Evolutionary conservation across 108 stramenopile genomes (phyloP).

Genomic region (Chaetoceros tenuissimus): DNA sequence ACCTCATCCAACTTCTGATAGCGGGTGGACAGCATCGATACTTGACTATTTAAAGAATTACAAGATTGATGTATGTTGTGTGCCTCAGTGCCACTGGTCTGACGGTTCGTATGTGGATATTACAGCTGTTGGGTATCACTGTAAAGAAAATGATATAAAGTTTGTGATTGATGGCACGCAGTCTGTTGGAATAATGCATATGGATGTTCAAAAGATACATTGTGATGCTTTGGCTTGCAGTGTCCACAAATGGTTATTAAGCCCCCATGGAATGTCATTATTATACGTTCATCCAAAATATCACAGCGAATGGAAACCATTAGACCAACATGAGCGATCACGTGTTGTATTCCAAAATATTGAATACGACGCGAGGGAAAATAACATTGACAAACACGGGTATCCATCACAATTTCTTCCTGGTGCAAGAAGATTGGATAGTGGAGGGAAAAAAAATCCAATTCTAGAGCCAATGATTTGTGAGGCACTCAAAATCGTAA

Average conservation of each 20-base stretch:
- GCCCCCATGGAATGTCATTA: constrained; percentile 18
- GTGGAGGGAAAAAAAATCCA: constrained; percentile 40
- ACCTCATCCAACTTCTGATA: constrained; percentile 15
- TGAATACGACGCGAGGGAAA: constrained; percentile 12
- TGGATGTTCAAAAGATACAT: constrained; percentile 14
- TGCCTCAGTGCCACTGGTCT: constrained; percentile 48
- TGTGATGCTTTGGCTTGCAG: constrained; percentile 27
- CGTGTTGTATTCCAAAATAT: constrained; percentile 12
- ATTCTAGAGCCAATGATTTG: constrained; percentile 37
- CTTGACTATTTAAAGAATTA: constrained; percentile 12
- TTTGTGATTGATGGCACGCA: constrained; percentile 50
- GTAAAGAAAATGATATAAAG: constrained; percentile 12
- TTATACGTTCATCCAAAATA: constrained; percentile 10
- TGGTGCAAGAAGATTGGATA: constrained; percentile 47
- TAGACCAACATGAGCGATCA: constrained; percentile 40
- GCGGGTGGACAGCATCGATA: constrained; percentile 28
- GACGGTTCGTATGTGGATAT: constrained; percentile 38
- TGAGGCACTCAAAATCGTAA: constrained; percentile 23
- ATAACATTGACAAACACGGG: constrained; percentile 27
- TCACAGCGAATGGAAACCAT: constrained; percentile 30
- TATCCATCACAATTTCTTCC: constrained; percentile 35
- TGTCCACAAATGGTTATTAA: constrained; percentile 38
- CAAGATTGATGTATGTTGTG: constrained; percentile 18
- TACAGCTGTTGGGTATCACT: constrained; percentile 16
- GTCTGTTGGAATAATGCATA: constrained; percentile 26